Evolutionary conservation across 2,329 filamentous ascomycete species (phyloP), one percentile per base, ranked within the genome.

Genomic region (Exophiala viscosa): DNA sequence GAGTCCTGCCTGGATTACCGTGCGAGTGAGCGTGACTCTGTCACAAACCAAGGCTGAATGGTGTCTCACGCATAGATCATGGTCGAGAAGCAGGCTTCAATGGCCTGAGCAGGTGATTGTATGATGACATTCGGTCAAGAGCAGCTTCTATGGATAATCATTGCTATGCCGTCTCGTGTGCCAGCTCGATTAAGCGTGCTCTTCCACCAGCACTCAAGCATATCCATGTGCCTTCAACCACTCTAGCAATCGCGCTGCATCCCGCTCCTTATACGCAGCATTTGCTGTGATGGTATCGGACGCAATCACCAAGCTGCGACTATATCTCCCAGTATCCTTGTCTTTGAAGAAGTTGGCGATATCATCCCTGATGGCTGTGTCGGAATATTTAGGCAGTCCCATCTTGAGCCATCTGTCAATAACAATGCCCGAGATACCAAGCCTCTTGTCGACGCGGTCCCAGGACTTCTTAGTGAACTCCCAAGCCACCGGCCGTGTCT

Each of bases 331-430:
- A 14, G 87, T 92, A 66, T 97, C 88, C 76, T 92, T 95, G 64
- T 81, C 80, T 63, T 81, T 78, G 76, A 97, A 99, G 78, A 99
- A 99, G 2, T 73, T 69, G 45, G 85, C 78, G 64, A 99, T 93
- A 48, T 96, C 90, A 59, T 83, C 77, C 57, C 89, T 80, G 13
- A 83, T 78, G 58, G 80, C 79, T 11, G 76, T 73, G 62, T 90
- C 85, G 2, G 88, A 82, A 68, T 95, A 97, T 66, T 88, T 87
- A 64, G 82, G 83, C 61, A 99, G 74, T 40, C 84, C 84, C 61
- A 87, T 77, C 62, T 88, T 85, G 63, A 99, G 74, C 72, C 95
- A 96, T 43, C 92, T 85, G 72, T 99, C 92, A 13, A 96, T 77
- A 2, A 96, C 83, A 28, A 96, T 86, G 58, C 90, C 87, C 73